Percentiles rank a stretch among this genome's conserved stretches.
Conservation (phyloP, 306 rosid genomes). For the Sphenostylis stenocarpa region DNA sequence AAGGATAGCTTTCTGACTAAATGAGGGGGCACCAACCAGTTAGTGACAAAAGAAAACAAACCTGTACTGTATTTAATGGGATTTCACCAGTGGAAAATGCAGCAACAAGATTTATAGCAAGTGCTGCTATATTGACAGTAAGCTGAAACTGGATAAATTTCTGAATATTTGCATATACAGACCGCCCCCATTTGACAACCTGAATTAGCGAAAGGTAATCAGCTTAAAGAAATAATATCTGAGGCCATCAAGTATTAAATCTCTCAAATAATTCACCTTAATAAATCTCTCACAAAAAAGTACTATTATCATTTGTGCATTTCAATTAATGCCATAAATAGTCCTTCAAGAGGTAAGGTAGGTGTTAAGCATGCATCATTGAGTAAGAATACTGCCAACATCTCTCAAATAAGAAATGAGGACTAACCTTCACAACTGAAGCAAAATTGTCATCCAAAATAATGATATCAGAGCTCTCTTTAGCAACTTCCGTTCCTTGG, state of each 20-base stretch:
- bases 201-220: conserved; percentile 37
- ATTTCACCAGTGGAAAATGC: conserved; percentile 84
- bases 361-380: not conserved
- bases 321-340: not conserved
- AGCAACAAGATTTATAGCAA: conserved; percentile 82
- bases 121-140: conserved; percentile 95
- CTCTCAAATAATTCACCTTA: conserved; percentile 7
- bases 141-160: conserved; percentile 98
- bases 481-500: conserved; percentile 88
- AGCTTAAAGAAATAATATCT: not conserved
- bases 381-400: not conserved
- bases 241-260: too few relatives aligned
- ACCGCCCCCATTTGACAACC: conserved; percentile 98
- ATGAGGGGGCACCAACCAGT: conserved; percentile 9
- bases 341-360: not conserved
- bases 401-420: conserved; percentile 15
- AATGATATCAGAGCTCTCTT: conserved; percentile 89
- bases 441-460: conserved; percentile 94
- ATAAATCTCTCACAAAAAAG: not conserved
- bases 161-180: conserved; percentile 96
- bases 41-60: conserved; percentile 38
- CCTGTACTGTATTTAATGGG: conserved; percentile 98
- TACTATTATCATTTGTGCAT: not conserved
- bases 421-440: conserved; percentile 80
- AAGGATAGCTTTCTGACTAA: conserved; percentile 8